phyloP scores from a whole-genome alignment of 1,284 basidiomycete species.

The Marasmius oreades region DNA sequence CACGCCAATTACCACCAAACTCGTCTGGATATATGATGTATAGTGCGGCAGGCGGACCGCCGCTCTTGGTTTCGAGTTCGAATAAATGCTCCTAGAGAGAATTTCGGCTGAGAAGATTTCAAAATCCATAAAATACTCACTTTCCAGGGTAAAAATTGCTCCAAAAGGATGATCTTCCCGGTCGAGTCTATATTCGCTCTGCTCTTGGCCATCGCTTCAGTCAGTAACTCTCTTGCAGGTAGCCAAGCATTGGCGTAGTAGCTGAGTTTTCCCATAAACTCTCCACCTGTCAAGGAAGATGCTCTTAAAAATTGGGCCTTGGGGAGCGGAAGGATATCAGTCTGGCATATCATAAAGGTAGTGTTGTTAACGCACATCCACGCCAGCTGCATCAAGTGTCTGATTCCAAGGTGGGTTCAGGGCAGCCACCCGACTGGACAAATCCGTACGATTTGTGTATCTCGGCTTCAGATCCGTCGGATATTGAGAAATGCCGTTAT shows the following conservation, averaged over 20 bases:
- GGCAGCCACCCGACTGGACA: constrained; percentile 76
- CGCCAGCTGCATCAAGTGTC: constrained; percentile 49
- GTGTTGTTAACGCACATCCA: constrained; percentile 62
- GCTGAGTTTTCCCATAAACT: constrained; percentile 80
- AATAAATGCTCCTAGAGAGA: constrained; percentile 84
- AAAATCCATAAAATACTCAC: constrained; percentile 32
- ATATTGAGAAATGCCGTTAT: constrained; percentile 91
- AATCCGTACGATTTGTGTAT: constrained; percentile 78
- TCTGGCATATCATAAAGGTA: background rate
- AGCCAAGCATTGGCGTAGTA: constrained; percentile 91
- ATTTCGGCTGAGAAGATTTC: background rate
- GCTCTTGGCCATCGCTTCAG: constrained; percentile 62
- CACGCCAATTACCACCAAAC: constrained; percentile 76
- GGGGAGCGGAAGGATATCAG: too few species aligned
- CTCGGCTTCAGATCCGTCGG: constrained; percentile 54
- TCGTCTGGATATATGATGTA: constrained; percentile 95
- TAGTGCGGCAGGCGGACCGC: constrained; percentile 47
- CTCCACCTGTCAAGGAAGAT: constrained; percentile 79
- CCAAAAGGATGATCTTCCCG: constrained; percentile 81
- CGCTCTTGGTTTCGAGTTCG: constrained; percentile 68
- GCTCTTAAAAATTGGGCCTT: constrained; percentile 81
- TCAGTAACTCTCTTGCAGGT: constrained; percentile 85
- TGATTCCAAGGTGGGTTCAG: constrained; percentile 95
- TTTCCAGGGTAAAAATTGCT: constrained; percentile 87
- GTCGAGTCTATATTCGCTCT: constrained; percentile 58